Evolutionary conservation across 805 yeast genomes (phyloP).

Genomic region (Torulaspora delbrueckii): DNA sequence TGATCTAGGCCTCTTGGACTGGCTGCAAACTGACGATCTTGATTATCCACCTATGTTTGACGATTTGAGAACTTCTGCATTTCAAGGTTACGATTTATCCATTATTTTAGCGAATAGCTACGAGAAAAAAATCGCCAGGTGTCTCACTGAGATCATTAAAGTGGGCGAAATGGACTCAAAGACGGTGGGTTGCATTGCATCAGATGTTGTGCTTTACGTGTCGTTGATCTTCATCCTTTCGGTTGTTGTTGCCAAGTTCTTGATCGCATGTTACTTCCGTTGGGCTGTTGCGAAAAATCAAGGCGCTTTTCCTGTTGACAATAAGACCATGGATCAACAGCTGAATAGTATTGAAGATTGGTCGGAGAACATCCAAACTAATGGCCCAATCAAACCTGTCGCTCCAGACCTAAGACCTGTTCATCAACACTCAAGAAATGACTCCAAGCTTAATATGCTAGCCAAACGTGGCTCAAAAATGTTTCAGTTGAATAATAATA

Average conservation of each 20-base stretch:
- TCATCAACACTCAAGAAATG: constrained; percentile 29
- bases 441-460: constrained; percentile 34
- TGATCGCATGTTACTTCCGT: constrained; percentile 82
- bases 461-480: constrained; percentile 37
- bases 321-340: constrained; percentile 57
- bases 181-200: constrained; percentile 91
- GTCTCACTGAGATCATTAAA: constrained; percentile 77
- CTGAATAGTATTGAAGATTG: constrained; percentile 73
- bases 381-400: constrained; percentile 49
- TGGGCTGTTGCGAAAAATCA: constrained; percentile 76
- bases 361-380: constrained; percentile 60
- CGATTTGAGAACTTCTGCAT: constrained; percentile 48
- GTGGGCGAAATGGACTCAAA: constrained; percentile 88
- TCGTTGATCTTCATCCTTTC: constrained; percentile 82
- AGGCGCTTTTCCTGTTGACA: constrained; percentile 66
- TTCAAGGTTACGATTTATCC: constrained; percentile 80
- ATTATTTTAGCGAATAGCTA: constrained; percentile 59
- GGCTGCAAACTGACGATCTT: constrained; percentile 67
- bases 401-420: constrained; percentile 50
- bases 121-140: constrained; percentile 68
- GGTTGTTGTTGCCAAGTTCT: constrained; percentile 69
- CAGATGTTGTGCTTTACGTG: constrained; percentile 71
- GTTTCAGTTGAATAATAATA: constrained; percentile 14
- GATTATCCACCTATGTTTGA: constrained; percentile 71
- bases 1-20: constrained; percentile 69